A percentile compares a stretch with the other conserved stretches of the same genome.
Conservation (phyloP, 208 protist genomes). For the Crithidia mellificae region DNA sequence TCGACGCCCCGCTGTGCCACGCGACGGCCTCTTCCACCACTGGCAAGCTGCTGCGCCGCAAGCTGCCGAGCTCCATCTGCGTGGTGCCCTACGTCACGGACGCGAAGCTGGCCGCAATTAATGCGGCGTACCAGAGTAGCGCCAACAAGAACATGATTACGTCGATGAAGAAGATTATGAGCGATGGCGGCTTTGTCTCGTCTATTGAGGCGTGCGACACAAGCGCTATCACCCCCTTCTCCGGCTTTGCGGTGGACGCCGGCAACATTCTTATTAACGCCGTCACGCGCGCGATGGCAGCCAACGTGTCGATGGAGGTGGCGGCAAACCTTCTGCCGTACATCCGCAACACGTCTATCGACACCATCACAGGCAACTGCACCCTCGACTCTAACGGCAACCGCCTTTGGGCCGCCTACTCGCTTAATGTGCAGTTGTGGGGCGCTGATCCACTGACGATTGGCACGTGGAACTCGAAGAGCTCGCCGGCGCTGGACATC, state of each 20-base stretch:
- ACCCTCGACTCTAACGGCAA: constrained; percentile 70
- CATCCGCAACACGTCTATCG: constrained; percentile 58
- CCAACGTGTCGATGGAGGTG: constrained; percentile 50
- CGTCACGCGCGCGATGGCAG: constrained; percentile 46
- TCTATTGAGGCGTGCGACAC: constrained; percentile 55
- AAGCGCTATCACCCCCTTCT: constrained; percentile 34
- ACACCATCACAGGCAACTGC: constrained; percentile 64
- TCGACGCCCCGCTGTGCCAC: constrained; percentile 67
- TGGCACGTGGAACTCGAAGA: constrained; percentile 60
- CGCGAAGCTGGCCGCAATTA: constrained; percentile 39
- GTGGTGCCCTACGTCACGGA: constrained; percentile 54
- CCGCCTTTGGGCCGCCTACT: constrained; percentile 62
- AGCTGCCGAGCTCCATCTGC: constrained; percentile 83
- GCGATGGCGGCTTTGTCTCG: constrained; percentile 61
- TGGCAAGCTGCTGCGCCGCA: constrained; percentile 36
- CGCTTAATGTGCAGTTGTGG: constrained; percentile 69
- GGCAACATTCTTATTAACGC: constrained; percentile 67
- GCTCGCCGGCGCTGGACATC: constrained; percentile 37
- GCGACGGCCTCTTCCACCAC: constrained; percentile 36
- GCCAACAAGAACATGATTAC: constrained; percentile 28
- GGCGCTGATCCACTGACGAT: constrained; percentile 41
- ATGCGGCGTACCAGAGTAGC: constrained; percentile 36
- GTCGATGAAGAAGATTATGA: constrained; percentile 50
- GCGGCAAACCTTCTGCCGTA: constrained; percentile 46
- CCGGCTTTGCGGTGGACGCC: constrained; percentile 78